A percentile compares a stretch with the other conserved stretches of the same genome.
Conservation (phyloP, 176 grass and related monocot species). For the Carex scoparia region DNA sequence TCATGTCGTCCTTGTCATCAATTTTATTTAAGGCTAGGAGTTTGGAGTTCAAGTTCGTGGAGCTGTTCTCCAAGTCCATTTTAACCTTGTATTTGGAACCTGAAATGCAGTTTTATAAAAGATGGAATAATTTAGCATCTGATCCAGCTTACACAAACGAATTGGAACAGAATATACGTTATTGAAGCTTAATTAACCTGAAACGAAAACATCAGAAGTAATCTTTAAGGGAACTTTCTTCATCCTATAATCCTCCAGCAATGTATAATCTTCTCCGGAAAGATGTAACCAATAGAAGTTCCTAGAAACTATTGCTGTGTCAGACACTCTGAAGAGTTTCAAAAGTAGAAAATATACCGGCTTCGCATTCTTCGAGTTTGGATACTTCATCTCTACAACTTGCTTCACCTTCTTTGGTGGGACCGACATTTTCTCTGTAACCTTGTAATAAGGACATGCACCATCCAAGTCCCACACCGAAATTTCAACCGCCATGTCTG, state of each 20-base stretch:
- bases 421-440: slow-evolving; percentile 51
- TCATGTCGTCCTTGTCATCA: neutral
- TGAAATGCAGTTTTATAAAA: slow-evolving; percentile 7
- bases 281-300: slow-evolving; percentile 97
- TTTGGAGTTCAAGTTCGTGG: slow-evolving; percentile 38
- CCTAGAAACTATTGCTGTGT: slow-evolving; percentile 55
- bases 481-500: slow-evolving; percentile 70
- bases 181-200: slow-evolving; percentile 12
- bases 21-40: neutral
- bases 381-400: slow-evolving; percentile 76
- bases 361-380: slow-evolving; percentile 60
- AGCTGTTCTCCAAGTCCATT: slow-evolving; percentile 63
- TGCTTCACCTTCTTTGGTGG: slow-evolving; percentile 59
- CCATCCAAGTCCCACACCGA: slow-evolving; percentile 86
- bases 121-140: slow-evolving; percentile 3
- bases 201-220: slow-evolving; percentile 45
- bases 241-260: slow-evolving; percentile 53
- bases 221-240: slow-evolving; percentile 73
- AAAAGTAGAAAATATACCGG: slow-evolving; percentile 85
- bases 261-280: slow-evolving; percentile 69
- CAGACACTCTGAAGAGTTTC: slow-evolving; percentile 68
- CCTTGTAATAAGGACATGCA: slow-evolving; percentile 59
- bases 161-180: neutral
- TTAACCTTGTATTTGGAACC: slow-evolving; percentile 47
- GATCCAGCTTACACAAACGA: neutral